These are phyloP conservation scores for Phytophthora idaei DNA, from an alignment of 352 stramenopile genomes.

Conservation along the genomic window DNA sequence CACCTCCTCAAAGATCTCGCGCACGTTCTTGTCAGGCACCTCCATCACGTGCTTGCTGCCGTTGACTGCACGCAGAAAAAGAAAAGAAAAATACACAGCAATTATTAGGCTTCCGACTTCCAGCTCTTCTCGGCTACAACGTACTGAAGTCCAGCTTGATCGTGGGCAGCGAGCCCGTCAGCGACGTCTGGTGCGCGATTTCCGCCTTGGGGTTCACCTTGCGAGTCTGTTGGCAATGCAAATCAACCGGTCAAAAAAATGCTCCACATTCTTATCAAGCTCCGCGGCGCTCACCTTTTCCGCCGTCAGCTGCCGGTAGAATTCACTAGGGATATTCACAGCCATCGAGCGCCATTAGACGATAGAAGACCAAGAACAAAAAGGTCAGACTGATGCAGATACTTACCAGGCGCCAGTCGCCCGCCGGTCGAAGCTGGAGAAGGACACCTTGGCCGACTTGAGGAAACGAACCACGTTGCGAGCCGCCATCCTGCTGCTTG, in stretches of 20 bases:
- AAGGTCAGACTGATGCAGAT: background rate
- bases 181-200: slow-evolving; percentile 59
- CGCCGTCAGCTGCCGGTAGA: slow-evolving; percentile 83
- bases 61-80: slow-evolving; percentile 55
- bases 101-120: slow-evolving; percentile 3
- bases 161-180: slow-evolving; percentile 56
- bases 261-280: background rate
- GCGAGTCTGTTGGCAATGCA: slow-evolving; percentile 48
- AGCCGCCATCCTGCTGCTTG: slow-evolving; percentile 61
- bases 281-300: slow-evolving; percentile 55
- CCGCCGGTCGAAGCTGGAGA: slow-evolving; percentile 80
- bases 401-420: slow-evolving; percentile 80
- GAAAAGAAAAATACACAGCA: background rate
- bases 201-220: slow-evolving; percentile 84
- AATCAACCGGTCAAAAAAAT: slow-evolving; percentile 1
- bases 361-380: background rate
- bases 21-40: slow-evolving; percentile 74
- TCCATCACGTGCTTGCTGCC: slow-evolving; percentile 74
- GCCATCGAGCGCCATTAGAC: background rate
- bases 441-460: slow-evolving; percentile 85
- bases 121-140: background rate
- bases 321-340: slow-evolving; percentile 56
- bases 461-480: slow-evolving; percentile 87
- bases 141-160: slow-evolving; percentile 89
- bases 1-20: slow-evolving; percentile 86